Evolutionary conservation across 139 green algal species (phyloP).

Genomic region (Picochlorum sp.): DNA sequence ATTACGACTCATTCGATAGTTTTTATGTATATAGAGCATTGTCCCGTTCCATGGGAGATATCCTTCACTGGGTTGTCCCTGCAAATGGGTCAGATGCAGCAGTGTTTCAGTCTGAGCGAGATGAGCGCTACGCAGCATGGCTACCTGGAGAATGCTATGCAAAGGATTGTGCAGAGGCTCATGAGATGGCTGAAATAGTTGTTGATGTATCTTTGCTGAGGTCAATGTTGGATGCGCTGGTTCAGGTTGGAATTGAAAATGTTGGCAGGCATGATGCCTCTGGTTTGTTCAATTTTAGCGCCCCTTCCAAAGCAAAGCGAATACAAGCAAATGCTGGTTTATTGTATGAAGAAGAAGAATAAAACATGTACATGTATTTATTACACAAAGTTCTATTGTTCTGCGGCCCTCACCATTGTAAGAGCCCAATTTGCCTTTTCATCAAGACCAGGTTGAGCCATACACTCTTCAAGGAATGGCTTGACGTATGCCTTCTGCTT

Average conservation of each 20-base stretch:
- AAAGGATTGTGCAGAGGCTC: conserved; percentile 60
- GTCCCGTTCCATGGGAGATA: conserved; percentile 40
- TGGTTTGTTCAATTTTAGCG: too few relatives aligned
- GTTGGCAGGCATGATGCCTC: background rate
- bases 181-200: conserved; percentile 46
- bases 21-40: conserved; percentile 64
- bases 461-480: conserved; percentile 30
- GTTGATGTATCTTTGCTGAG: conserved; percentile 50
- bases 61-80: conserved; percentile 76
- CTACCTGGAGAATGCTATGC: background rate
- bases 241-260: background rate
- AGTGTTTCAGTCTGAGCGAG: conserved; percentile 20
- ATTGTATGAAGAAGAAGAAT: too few relatives aligned
- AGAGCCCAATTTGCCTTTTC: conserved; percentile 26
- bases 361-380: background rate
- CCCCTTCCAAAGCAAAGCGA: too few relatives aligned
- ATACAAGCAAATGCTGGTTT: too few relatives aligned
- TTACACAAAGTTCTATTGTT: background rate
- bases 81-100: conserved; percentile 14
- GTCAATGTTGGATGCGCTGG: conserved; percentile 34
- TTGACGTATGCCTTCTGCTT: conserved; percentile 32
- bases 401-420: conserved; percentile 20
- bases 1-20: conserved; percentile 70
- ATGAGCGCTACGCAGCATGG: conserved; percentile 16
- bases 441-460: background rate